Conservation (phyloP, 2,329 filamentous ascomycete genomes). For the Myriangium duriaei region DNA sequence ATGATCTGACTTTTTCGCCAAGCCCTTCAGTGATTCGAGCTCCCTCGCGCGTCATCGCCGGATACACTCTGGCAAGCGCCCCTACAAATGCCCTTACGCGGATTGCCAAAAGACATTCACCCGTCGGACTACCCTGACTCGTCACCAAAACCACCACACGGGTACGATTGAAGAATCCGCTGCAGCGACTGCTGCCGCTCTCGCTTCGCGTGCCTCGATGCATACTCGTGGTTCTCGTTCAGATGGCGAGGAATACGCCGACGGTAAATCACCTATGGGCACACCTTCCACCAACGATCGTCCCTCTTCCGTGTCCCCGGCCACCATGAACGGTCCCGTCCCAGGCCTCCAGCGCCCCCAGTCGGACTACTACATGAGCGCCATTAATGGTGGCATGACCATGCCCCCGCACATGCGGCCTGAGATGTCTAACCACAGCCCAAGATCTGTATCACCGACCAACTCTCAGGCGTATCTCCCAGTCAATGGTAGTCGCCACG, state of each 20-base stretch:
- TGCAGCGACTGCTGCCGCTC: conserved; percentile 71
- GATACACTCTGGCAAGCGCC: conserved; percentile 89
- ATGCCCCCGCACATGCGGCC: conserved; percentile 71
- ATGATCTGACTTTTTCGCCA: conserved; percentile 10
- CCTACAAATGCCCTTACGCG: conserved; percentile 94
- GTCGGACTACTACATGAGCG: conserved; percentile 68
- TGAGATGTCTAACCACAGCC: conserved; percentile 60
- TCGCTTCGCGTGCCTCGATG: conserved; percentile 45
- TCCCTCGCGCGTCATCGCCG: conserved; percentile 85
- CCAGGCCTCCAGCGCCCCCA: conserved; percentile 54
- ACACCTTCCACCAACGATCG: conserved; percentile 77
- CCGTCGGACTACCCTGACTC: conserved; percentile 81
- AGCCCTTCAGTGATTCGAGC: conserved; percentile 95
- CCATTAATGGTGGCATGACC: conserved; percentile 42
- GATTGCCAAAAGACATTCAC: conserved; percentile 99
- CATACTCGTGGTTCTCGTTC: conserved; percentile 45
- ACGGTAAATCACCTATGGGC: conserved; percentile 59
- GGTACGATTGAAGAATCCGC: conserved; percentile 91
- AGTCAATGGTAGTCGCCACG: conserved; percentile 40
- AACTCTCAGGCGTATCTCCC: conserved; percentile 49
- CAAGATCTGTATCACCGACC: conserved; percentile 49
- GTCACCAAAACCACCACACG: conserved; percentile 91
- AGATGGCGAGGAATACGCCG: conserved; percentile 54
- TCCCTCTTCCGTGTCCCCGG: conserved; percentile 66
- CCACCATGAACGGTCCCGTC: conserved; percentile 58